Percentiles rank a stretch among this genome's conserved stretches.
Conservation (phyloP, 345 rosid genomes). For the Melaleuca alternifolia region DNA sequence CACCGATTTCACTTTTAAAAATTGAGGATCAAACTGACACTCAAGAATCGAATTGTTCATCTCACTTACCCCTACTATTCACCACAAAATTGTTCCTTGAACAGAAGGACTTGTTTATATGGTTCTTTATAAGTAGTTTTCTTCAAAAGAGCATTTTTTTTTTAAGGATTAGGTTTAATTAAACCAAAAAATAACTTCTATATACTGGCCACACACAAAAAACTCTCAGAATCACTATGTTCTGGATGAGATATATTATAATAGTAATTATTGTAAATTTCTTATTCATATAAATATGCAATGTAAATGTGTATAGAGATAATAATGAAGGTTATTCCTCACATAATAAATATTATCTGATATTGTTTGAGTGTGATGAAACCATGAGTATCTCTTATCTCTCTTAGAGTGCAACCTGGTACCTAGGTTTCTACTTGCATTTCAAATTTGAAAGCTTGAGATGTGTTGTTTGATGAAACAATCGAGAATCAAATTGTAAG, state of each 20-base stretch:
- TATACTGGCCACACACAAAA: background rate
- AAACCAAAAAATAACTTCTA: background rate
- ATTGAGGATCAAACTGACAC: too few relatives aligned
- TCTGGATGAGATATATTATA: background rate
- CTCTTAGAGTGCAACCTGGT: background rate
- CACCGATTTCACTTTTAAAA: too few relatives aligned
- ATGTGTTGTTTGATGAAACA: too few relatives aligned
- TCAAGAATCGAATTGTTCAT: too few relatives aligned
- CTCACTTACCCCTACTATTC: too few relatives aligned
- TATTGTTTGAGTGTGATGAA: background rate
- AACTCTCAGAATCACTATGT: background rate
- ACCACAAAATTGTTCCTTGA: background rate
- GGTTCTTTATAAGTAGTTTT: too few relatives aligned
- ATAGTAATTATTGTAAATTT: background rate
- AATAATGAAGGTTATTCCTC: accelerated
- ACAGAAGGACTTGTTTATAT: background rate
- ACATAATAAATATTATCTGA: too few relatives aligned
- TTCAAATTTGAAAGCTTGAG: too few relatives aligned
- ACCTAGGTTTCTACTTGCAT: too few relatives aligned
- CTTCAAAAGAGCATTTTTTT: too few relatives aligned
- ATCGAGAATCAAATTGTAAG: background rate
- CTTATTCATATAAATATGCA: background rate
- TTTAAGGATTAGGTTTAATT: too few relatives aligned
- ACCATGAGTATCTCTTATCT: background rate
- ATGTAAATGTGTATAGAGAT: background rate